Evolutionary conservation across 1,284 basidiomycete species (phyloP), one percentile per base, ranked within the genome.

Genomic region (Grifola frondosa): DNA sequence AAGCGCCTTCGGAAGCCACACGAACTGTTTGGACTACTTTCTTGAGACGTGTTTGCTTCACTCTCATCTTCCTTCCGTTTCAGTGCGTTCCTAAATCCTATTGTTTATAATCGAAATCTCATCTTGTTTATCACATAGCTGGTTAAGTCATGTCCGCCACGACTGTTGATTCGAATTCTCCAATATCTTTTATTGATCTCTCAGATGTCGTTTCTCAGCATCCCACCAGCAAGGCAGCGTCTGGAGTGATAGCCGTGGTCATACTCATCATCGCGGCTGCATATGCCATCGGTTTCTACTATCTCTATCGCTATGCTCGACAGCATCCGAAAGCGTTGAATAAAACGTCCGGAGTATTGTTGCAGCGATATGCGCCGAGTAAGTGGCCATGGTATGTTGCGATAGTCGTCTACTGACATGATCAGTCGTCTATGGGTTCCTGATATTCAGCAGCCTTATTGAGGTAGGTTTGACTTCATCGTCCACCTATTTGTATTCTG

Each of bases 281-380:
- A 16, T 81, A 79, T 56, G 61, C 77, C 44, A 70, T 68, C 10
- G 66, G 66, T 8, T 51, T 81, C 23, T 71, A 73, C 17, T 69
- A 73, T 65, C 64, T 70, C 9, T 73, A 73, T 44, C 66, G 70
- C 7, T 70, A 71, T 48, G 65, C 71, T 0, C 60, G 62, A 28
- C 67, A 62, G 25, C 65, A 76, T 40, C 74, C 73, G 21, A 67
- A 68, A 30, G 66, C 71, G 1, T 51, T 78, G 37, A 77, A 77
- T 49, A 79, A 78, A 55, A 52, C 63, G 11, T 70, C 70, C 35
- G 73, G 76, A 3, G 21, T 33, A 54, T 60, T 60, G 26, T 52
- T 74, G 21, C 72, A 73, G 49, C 67, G 66, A 41, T 79, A 73
- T 49, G 73, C 73, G 3, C 77, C 78, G 43, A 57, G 78, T 77